These are phyloP conservation scores for Metschnikowia gruessii DNA, from an alignment of 805 yeast genomes.

Conservation along the genomic window DNA sequence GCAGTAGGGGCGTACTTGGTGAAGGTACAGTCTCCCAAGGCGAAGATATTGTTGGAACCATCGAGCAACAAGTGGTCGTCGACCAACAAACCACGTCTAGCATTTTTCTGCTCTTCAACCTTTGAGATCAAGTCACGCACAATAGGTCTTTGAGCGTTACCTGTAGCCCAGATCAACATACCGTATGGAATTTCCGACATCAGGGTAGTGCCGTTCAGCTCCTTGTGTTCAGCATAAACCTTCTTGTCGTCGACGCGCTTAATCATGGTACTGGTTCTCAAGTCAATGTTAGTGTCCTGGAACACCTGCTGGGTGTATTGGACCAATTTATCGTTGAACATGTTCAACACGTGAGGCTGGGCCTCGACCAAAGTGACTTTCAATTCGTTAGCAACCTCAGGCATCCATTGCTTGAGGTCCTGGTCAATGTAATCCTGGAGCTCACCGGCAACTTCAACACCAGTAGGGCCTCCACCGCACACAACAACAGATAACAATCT, in stretches of 20 bases:
- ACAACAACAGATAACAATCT: constrained; percentile 85
- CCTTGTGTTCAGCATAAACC: constrained; percentile 68
- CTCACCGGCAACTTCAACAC: constrained; percentile 97
- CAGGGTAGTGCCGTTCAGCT: constrained; percentile 59
- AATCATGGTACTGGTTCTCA: constrained; percentile 84
- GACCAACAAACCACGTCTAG: constrained; percentile 86
- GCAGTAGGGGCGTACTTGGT: constrained; percentile 95
- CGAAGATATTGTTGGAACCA: constrained; percentile 81
- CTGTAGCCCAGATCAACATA: constrained; percentile 95
- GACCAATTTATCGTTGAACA: constrained; percentile 66
- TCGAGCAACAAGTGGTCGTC: constrained; percentile 73
- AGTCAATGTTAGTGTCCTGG: constrained; percentile 61
- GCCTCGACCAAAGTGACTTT: constrained; percentile 88
- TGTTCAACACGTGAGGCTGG: constrained; percentile 78
- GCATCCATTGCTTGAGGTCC: constrained; percentile 86
- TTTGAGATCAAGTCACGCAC: constrained; percentile 61
- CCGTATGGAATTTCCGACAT: constrained; percentile 78
- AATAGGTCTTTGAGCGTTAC: constrained; percentile 84
- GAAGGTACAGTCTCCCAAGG: constrained; percentile 92
- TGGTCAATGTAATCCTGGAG: constrained; percentile 91
- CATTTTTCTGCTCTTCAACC: constrained; percentile 74
- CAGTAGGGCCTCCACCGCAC: constrained; percentile 99
- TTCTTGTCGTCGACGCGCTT: constrained; percentile 72
- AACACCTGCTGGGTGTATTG: constrained; percentile 80
- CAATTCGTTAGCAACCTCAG: constrained; percentile 77